Conservation (phyloP, 257 asterid species). For the Lavandula angustifolia region DNA sequence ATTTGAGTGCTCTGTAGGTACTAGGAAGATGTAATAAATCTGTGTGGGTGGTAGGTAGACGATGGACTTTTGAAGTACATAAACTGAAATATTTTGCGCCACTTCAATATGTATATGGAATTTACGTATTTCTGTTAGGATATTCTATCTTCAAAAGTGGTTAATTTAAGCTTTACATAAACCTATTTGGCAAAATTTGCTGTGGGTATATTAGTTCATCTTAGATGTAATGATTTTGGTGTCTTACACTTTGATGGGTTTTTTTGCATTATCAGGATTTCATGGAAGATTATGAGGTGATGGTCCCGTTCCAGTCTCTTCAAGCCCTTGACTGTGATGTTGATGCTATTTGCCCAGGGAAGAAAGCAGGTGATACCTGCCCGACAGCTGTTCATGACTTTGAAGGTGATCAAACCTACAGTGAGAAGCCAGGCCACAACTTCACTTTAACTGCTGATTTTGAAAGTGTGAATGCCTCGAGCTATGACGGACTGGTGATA, state of each 20-base stretch:
- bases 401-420: conserved; percentile 97
- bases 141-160: neutral
- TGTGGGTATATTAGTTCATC: neutral
- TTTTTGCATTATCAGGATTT: conserved; percentile 61
- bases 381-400: conserved; percentile 93
- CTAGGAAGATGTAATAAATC: neutral
- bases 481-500: conserved; percentile 87
- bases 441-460: conserved; percentile 70
- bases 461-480: conserved; percentile 56
- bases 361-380: conserved; percentile 67
- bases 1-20: neutral
- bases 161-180: neutral
- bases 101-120: neutral
- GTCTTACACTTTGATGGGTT: conserved; percentile 3
- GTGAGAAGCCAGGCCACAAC: conserved; percentile 96
- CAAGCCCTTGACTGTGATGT: conserved; percentile 89
- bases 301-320: conserved; percentile 88
- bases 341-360: conserved; percentile 88
- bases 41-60: neutral
- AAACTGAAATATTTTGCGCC: neutral
- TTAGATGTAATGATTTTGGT: conserved; percentile 6
- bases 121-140: neutral
- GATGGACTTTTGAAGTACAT: neutral
- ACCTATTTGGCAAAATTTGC: neutral
- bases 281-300: conserved; percentile 98